These are phyloP conservation scores for Gastrolobium villosum DNA, from an alignment of 306 rosid species.

Conservation along the genomic window DNA sequence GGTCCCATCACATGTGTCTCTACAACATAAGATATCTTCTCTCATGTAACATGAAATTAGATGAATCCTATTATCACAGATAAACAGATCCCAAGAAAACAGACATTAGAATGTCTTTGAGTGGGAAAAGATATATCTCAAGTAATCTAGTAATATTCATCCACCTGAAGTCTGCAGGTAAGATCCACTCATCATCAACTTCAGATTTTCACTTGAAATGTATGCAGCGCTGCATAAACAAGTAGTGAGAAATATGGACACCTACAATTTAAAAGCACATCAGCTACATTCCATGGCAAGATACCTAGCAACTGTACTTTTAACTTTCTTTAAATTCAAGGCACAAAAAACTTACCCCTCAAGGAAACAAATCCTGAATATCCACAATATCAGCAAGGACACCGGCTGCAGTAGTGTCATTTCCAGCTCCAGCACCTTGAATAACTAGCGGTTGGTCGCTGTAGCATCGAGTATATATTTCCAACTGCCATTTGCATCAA, in stretches of 20 bases:
- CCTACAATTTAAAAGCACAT: background rate
- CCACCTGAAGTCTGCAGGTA: background rate
- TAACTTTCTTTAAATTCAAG: constrained; percentile 12
- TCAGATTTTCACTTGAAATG: constrained; percentile 9
- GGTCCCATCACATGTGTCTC: too few relatives aligned
- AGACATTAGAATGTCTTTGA: background rate
- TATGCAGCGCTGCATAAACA: background rate
- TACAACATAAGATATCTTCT: too few relatives aligned
- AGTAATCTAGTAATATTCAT: background rate
- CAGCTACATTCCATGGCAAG: constrained; percentile 12
- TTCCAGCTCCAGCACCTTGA: constrained; percentile 99
- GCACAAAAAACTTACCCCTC: constrained; percentile 24
- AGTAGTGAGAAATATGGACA: background rate
- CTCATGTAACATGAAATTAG: too few relatives aligned
- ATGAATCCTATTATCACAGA: too few relatives aligned
- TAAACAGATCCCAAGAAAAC: background rate
- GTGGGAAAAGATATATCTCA: background rate
- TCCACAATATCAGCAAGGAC: constrained; percentile 96
- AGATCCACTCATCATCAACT: background rate
- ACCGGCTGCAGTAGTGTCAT: constrained; percentile 94
- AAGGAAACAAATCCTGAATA: constrained; percentile 78
- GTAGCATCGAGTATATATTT: constrained; percentile 84
- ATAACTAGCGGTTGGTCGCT: constrained; percentile 80
- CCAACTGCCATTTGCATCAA: constrained; percentile 75
- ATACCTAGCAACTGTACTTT: constrained; percentile 15